phyloP scores from a whole-genome alignment of 371 early-diverging fungal genomes.

The Caulochytrium protostelioides region DNA sequence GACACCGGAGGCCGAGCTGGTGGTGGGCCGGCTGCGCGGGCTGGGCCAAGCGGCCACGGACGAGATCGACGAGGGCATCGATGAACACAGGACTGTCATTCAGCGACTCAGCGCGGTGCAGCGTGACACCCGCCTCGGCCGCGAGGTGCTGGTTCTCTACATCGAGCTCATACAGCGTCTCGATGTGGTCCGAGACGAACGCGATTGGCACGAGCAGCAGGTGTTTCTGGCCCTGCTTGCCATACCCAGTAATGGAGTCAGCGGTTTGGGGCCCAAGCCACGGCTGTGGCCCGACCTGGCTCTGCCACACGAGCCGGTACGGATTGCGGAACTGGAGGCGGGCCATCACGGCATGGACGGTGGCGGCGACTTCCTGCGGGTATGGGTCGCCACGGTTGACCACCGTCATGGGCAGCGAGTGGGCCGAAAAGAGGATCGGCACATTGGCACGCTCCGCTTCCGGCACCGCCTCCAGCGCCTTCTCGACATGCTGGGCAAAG shows the following conservation, averaged over 20 bases:
- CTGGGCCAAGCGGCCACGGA: slow-evolving; percentile 46
- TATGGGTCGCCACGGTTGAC: slow-evolving; percentile 77
- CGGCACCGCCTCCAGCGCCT: slow-evolving; percentile 41
- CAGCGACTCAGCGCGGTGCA: slow-evolving; percentile 61
- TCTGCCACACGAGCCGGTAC: slow-evolving; percentile 87
- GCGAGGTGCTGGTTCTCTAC: slow-evolving; percentile 74
- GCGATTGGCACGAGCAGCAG: slow-evolving; percentile 76
- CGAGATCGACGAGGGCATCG: slow-evolving; percentile 64
- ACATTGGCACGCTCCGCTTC: slow-evolving; percentile 41
- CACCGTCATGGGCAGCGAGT: slow-evolving; percentile 80
- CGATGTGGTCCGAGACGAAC: slow-evolving; percentile 88
- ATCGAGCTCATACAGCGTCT: slow-evolving; percentile 88
- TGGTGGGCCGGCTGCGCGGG: slow-evolving; percentile 23
- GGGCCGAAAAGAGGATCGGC: slow-evolving; percentile 78
- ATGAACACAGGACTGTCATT: slow-evolving; percentile 77
- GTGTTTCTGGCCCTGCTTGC: slow-evolving; percentile 48
- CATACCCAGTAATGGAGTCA: slow-evolving; percentile 52
- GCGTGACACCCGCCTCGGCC: slow-evolving; percentile 27
- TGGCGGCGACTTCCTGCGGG: slow-evolving; percentile 76
- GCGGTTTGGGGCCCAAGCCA: slow-evolving; percentile 86
- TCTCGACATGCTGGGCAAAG: slow-evolving; percentile 50
- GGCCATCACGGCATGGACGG: slow-evolving; percentile 61
- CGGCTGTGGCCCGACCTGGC: slow-evolving; percentile 77
- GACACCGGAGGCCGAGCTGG: slow-evolving; percentile 60
- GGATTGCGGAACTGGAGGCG: slow-evolving; percentile 48